A percentile compares a stretch with the other conserved stretches of the same genome.
These are phyloP conservation scores for Pestalotiopsis fici DNA, from an alignment of 2,329 filamentous ascomycete genomes.

Conservation along the genomic window DNA sequence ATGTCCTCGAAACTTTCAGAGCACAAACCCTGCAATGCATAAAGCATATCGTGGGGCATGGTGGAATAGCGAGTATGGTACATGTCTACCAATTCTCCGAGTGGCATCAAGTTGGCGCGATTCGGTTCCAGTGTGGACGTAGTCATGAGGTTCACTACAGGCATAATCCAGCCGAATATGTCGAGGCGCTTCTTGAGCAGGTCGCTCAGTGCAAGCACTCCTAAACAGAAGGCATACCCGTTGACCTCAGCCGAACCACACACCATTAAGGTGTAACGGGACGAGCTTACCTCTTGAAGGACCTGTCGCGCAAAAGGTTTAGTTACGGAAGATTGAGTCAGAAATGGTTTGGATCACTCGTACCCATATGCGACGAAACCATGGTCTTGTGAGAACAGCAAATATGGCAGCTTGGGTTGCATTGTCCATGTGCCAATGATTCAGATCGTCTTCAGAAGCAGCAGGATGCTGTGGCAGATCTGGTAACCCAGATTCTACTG, in stretches of 20 bases:
- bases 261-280: neutral
- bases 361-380: neutral
- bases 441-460: neutral
- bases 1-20: neutral
- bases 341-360: neutral
- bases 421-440: neutral
- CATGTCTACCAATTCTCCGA: neutral
- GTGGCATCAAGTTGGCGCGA: neutral
- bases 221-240: neutral
- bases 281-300: neutral
- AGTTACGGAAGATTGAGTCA: neutral
- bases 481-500: too few relatives aligned
- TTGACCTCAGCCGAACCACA: neutral
- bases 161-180: neutral
- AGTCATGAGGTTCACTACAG: neutral
- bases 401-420: neutral
- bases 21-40: neutral
- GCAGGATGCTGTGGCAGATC: neutral
- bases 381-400: neutral
- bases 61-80: neutral
- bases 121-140: neutral
- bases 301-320: neutral
- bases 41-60: neutral
- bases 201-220: neutral
- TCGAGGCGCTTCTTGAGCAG: neutral